Evolutionary conservation across 139 green algal species (phyloP), one percentile per base, ranked within the genome.

Genomic region (Diplosphaera chodatii): DNA sequence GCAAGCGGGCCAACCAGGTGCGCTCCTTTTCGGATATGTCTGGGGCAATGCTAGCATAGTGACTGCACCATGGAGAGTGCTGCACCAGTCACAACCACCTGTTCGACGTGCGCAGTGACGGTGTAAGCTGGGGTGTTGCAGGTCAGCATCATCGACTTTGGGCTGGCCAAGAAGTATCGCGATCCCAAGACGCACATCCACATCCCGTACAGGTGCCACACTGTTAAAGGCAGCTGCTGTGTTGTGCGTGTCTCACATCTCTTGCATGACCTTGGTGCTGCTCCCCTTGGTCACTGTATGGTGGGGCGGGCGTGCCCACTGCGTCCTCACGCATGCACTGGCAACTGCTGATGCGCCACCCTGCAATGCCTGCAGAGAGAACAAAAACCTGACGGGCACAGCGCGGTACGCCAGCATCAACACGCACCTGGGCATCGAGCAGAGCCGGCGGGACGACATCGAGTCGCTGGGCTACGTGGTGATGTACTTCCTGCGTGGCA

Each of bases 111-210:
- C n/a, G n/a, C n/a, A n/a, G n/a, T 65, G 56, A 30, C 25, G 56
- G 8, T 30, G 25, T 65, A 65, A 32, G 56, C 6, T 32, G 8
- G 25, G 48, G 33, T 1, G 18, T 31, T 74, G 22, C 87, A 97
- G 81, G 96, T 99, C 67, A 95, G 99, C 85, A 95, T 99, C 77
- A 99, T 99, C 67, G 96, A 99, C 78, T 99, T 99, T 87, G 96
- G 96, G 0, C 85, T 99, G 71, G 95, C 95, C 13, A 99, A 99
- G 85, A 99, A 98, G 88, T 99, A 97, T 86, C 83, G 96, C 31
- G 95, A 99, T 79, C 93, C 93, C 40, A 98, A 97, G 83, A 95
- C 88, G 32, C 93, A 99, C 86, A 95, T 97, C 74, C 96, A 99
- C 89, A 99, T 99, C 64, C 90, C 93, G 0, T 99, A 99, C 85